Evolutionary conservation across 495 filamentous ascomycete genomes (phyloP).

Genomic region (Aspergillus taichungensis): DNA sequence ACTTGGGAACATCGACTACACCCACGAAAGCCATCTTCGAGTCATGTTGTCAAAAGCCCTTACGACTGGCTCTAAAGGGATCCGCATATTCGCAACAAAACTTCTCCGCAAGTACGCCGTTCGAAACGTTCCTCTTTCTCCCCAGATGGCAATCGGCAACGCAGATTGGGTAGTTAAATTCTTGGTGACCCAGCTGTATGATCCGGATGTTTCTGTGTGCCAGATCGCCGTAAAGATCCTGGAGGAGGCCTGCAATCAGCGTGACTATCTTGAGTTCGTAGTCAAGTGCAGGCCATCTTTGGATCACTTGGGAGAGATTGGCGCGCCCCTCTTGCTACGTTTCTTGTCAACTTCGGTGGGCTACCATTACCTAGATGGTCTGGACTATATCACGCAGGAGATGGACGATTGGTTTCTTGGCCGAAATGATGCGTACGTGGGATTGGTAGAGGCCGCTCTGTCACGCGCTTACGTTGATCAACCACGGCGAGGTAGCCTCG

Average conservation of each 20-base stretch:
- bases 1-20: conserved; percentile 85
- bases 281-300: conserved; percentile 93
- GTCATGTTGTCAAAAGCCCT: conserved; percentile 89
- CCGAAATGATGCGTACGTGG: conserved; percentile 89
- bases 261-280: conserved; percentile 82
- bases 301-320: conserved; percentile 94
- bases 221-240: conserved; percentile 93
- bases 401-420: conserved; percentile 99
- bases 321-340: conserved; percentile 82
- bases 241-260: conserved; percentile 92
- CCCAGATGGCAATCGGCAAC: conserved; percentile 30
- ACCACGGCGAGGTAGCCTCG: conserved; percentile 32
- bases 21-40: conserved; percentile 76
- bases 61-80: conserved; percentile 83
- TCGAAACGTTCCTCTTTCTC: conserved; percentile 23
- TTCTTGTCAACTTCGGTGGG: conserved; percentile 93
- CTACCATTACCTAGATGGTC: conserved; percentile 92
- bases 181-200: conserved; percentile 93
- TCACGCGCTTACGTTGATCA: conserved; percentile 72
- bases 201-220: conserved; percentile 93
- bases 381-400: conserved; percentile 97
- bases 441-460: conserved; percentile 91
- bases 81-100: conserved; percentile 78
- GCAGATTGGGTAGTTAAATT: conserved; percentile 94
- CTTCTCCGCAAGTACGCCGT: conserved; percentile 74